Conservation (phyloP, 106 monocot genomes). For the Dendrobium catenatum region DNA sequence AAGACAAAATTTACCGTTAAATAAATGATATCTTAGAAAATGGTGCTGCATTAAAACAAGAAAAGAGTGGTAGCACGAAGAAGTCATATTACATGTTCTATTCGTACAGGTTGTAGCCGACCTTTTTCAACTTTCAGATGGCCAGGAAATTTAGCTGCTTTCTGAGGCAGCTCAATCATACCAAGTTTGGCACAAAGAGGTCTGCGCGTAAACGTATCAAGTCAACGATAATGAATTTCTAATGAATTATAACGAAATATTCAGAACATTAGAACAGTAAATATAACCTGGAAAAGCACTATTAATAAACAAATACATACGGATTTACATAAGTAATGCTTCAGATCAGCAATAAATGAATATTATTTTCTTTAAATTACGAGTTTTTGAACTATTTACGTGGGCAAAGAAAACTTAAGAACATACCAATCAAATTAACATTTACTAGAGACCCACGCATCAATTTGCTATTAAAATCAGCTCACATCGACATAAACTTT, state of each 20-base stretch:
- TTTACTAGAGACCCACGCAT: background rate
- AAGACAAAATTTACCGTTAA: no score
- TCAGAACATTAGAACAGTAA: background rate
- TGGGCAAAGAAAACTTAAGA: background rate
- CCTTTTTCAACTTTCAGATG: slow-evolving; percentile 33
- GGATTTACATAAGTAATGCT: background rate
- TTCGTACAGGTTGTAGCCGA: slow-evolving; percentile 22
- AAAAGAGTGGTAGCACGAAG: background rate
- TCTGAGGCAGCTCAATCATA: slow-evolving; percentile 22
- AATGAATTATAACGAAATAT: background rate
- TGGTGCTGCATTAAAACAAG: background rate
- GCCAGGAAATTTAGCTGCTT: slow-evolving; percentile 22
- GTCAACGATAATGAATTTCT: background rate
- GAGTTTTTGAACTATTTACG: background rate
- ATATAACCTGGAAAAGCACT: background rate
- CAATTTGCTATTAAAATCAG: background rate
- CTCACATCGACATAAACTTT: background rate
- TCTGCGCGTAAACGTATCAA: slow-evolving; percentile 26
- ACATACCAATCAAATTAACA: background rate
- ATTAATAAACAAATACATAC: background rate
- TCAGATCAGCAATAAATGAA: background rate
- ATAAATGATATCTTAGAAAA: background rate
- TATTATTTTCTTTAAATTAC: background rate
- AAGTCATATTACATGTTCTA: slow-evolving; percentile 27
- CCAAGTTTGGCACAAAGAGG: slow-evolving; percentile 53